Percentiles rank a stretch among this genome's conserved stretches.
Evolutionary conservation across 2,329 filamentous ascomycete species (phyloP).

Genomic region (Phialocephala sp.): DNA sequence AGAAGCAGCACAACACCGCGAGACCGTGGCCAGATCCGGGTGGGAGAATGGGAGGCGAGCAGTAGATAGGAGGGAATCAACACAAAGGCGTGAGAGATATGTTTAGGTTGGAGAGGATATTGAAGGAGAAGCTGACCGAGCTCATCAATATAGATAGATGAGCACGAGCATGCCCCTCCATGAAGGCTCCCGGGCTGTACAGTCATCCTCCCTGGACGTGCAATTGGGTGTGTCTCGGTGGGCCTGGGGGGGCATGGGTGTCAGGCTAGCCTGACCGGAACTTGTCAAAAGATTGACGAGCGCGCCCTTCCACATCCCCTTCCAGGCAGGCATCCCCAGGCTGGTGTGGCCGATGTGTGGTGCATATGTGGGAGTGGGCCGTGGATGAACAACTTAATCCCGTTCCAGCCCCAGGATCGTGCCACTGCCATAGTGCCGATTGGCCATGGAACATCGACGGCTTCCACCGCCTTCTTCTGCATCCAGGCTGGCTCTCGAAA

Average conservation of each 20-base stretch:
- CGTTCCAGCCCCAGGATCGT: conserved; percentile 17
- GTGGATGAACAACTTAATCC: no score
- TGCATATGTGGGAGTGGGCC: no score
- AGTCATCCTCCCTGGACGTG: conserved; percentile 25
- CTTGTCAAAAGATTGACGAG: conserved; percentile 33
- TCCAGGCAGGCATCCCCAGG: conserved; percentile 18
- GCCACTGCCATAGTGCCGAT: conserved; percentile 26
- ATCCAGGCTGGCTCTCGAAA: no score
- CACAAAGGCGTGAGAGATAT: conserved; percentile 31
- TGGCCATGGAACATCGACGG: conserved; percentile 24
- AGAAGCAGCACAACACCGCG: neutral
- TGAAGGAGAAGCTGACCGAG: conserved; percentile 6
- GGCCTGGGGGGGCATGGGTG: neutral
- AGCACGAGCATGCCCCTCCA: neutral
- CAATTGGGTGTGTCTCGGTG: neutral
- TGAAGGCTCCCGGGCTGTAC: neutral
- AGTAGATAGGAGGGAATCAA: conserved; percentile 25
- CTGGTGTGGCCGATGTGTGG: no score
- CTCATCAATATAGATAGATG: conserved; percentile 4
- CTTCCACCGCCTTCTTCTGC: conserved; percentile 29
- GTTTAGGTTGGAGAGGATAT: neutral
- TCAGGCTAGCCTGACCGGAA: no score
- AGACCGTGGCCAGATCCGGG: neutral
- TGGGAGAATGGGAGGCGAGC: neutral
- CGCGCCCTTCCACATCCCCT: conserved; percentile 36